Percentiles rank a stretch among this genome's conserved stretches.
Evolutionary conservation across 371 early-diverging fungal species (phyloP).

Genomic region (Rhizopus sp.): DNA sequence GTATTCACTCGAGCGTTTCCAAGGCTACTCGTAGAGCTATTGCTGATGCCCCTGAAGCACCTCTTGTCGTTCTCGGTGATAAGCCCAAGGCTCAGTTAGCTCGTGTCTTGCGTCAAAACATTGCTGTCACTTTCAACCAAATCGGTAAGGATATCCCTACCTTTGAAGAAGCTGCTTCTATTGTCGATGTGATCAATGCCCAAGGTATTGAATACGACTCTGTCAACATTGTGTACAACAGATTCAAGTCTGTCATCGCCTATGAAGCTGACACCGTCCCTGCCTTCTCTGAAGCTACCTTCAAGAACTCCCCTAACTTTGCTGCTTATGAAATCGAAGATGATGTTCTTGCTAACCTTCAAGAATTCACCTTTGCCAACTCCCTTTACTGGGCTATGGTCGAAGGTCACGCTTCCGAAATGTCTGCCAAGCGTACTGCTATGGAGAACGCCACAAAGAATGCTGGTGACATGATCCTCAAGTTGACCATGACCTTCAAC

Average conservation of each 20-base stretch:
- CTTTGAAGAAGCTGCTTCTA: slow-evolving; percentile 85
- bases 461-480: slow-evolving; percentile 86
- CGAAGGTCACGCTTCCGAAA: slow-evolving; percentile 97
- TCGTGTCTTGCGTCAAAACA: slow-evolving; percentile 75
- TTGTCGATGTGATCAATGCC: slow-evolving; percentile 79
- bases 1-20: slow-evolving; percentile 95
- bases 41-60: slow-evolving; percentile 52
- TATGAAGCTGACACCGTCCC: slow-evolving; percentile 81
- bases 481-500: slow-evolving; percentile 86
- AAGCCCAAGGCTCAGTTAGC: slow-evolving; percentile 92
- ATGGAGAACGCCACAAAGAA: slow-evolving; percentile 99
- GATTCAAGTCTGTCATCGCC: slow-evolving; percentile 92
- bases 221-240: slow-evolving; percentile 89
- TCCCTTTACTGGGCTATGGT: slow-evolving; percentile 92
- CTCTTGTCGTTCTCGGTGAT: slow-evolving; percentile 85
- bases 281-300: slow-evolving; percentile 66
- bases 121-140: slow-evolving; percentile 85
- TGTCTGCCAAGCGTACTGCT: slow-evolving; percentile 96
- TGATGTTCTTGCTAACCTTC: slow-evolving; percentile 85
- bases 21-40: slow-evolving; percentile 79
- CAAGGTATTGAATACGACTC: slow-evolving; percentile 71
- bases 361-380: slow-evolving; percentile 95
- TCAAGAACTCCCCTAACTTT: slow-evolving; percentile 86
- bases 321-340: slow-evolving; percentile 90
- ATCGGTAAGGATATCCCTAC: slow-evolving; percentile 90